Conservation (phyloP, 1,139 yeast genomes). For the Sugiyamaella paludigena region DNA sequence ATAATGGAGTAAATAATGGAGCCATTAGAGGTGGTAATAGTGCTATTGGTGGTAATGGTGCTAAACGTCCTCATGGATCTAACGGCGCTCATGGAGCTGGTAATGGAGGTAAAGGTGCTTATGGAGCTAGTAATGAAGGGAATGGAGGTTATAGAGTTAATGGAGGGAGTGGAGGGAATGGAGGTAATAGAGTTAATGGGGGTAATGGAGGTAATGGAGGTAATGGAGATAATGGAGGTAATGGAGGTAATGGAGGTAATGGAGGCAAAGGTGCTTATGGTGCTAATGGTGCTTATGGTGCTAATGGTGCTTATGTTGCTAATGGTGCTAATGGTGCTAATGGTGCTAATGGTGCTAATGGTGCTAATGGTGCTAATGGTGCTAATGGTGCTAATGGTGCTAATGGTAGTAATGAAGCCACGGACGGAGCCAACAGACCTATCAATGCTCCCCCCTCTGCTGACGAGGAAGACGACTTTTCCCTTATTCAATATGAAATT, state of each 20-base stretch:
- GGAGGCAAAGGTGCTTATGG: not conserved
- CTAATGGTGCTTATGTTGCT: not conserved
- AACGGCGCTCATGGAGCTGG: not conserved
- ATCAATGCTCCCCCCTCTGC: slow-evolving; percentile 2
- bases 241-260: not conserved
- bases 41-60: too few relatives aligned
- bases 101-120: not conserved
- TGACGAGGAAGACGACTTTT: not conserved
- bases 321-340: not conserved
- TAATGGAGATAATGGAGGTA: too few relatives aligned
- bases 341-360: not conserved
- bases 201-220: too few relatives aligned
- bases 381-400: not conserved
- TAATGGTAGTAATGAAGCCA: not conserved
- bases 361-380: not conserved
- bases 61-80: too few relatives aligned
- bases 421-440: not conserved
- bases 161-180: too few relatives aligned
- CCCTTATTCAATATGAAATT: slow-evolving; percentile 12
- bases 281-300: not conserved
- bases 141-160: not conserved
- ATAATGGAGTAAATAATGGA: too few relatives aligned
- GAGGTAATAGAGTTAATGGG: too few relatives aligned
- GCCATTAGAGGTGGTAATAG: too few relatives aligned
- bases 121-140: too few relatives aligned